Evolutionary conservation across 192 early-diverging fungal species (phyloP), one percentile per base, ranked within the genome.

Genomic region (Pilobolus umbonatus): DNA sequence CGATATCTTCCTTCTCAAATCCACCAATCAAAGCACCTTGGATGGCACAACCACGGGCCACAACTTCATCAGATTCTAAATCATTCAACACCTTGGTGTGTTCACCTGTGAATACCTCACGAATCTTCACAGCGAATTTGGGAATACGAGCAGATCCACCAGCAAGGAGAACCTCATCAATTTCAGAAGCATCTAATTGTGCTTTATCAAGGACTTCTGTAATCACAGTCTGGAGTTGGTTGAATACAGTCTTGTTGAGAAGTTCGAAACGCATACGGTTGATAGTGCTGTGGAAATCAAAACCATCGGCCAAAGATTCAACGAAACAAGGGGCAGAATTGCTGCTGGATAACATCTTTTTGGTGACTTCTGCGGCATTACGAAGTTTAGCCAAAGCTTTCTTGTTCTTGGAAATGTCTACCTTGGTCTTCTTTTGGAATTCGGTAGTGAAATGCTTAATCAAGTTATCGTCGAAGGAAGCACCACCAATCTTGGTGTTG

Each of bases 61-160:
- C 88, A 17, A 93, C 85, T 79, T 98, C 96, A 73, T 98, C 95
- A 8, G 92, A 82, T 69, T 97, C 95, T 57, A 93, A 80, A 12
- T 91, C 94, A 38, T 77, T 76, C 48, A 84, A 82, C 65, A 97
- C 75, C 25, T 61, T 60, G 30, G 85, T 79, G 46, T 80, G 74
- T 50, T 83, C 78, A 26, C 79, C 74, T 36, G 65, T 64, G 79
- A 98, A 96, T 56, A 92, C 65, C 19, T 75, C 71, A 14, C 84
- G 81, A 19, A 95, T 76, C 24, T 82, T 77, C 28, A 82, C 61
- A 76, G 90, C 87, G 76, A 96, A 87, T 63, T 86, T 82, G 60
- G 94, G 93, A 64, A 96, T 89, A 31, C 92, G 82, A 50, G 84
- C 80, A 21, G 87, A 81, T 52, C 96, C 96, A 53, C 96, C 96